Base-by-base conservation (phyloP, 495 filamentous ascomycete species). In the Xylaria palmicola region DNA sequence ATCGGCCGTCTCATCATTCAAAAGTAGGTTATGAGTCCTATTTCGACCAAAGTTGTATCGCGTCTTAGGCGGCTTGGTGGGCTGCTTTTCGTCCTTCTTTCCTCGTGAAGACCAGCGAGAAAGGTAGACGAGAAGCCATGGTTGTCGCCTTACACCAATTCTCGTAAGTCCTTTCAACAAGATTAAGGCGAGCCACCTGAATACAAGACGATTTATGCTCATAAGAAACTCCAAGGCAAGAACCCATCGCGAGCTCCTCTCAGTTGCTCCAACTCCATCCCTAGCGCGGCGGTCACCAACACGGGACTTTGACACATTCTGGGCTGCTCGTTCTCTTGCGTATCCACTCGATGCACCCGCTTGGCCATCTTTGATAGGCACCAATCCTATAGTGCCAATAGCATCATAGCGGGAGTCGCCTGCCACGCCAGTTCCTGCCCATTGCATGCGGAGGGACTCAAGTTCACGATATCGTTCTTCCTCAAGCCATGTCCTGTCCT, bases 401-500 rank as follows among this genome's bases (percentile, higher is more conserved):
- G 77, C 72, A 36, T 81, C 81, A 53, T 79, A 81, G 15, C 75
- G 76, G 8, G 72, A 72, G 44, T 73, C 73, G 47, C 75, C 68
- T 20, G 78, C 65, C 20, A 41, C 37, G 24, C 77, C 73, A 13
- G 77, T 69, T 19, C 77, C 73, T 15, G 77, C 68, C 79, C 79
- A 79, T 68, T 81, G 74, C 70, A 79, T 78, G 55, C 77, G 72
- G 20, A 80, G 62, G 64, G 87, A 81, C 29, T 90, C 81, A 15
- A 94, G 71, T 62, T 90, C 84, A 41, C 74, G 77, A 7, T 86
- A 74, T 22, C 92, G 82, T 43, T 96, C 92, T 44, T 90, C 87
- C 65, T 98, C 94, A 10, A 98, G 77, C 94, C 94, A 98, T 0
- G 95, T 98, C 77, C 87, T 86, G n/a, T 78, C 77, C 37, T 86